These are phyloP conservation scores for Trichoderma cornu-damae DNA, from an alignment of 2,329 filamentous ascomycete genomes.

Conservation along the genomic window DNA sequence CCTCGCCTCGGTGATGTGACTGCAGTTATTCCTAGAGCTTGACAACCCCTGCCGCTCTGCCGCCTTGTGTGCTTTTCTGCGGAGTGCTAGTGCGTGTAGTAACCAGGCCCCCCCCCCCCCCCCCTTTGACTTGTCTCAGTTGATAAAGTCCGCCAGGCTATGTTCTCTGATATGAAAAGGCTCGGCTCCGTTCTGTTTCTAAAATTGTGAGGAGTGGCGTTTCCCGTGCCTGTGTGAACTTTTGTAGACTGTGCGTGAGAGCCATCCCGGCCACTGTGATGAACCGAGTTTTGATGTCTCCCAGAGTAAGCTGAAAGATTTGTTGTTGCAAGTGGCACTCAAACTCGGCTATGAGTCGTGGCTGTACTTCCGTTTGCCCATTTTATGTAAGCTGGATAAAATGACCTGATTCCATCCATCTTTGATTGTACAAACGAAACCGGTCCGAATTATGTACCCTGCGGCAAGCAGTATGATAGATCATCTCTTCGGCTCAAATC, in stretches of 20 bases:
- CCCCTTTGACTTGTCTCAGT: background rate
- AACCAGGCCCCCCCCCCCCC: background rate
- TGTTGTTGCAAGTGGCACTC: background rate
- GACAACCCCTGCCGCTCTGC: background rate
- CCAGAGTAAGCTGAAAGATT: background rate
- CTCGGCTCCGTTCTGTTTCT: background rate
- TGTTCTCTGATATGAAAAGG: background rate
- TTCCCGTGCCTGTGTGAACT: background rate
- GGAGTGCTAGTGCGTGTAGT: background rate
- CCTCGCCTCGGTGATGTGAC: background rate
- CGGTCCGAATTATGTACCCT: background rate
- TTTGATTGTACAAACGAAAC: background rate
- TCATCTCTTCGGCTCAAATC: background rate
- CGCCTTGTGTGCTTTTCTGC: background rate
- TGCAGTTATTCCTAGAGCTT: background rate
- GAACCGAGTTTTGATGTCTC: background rate
- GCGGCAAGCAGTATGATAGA: background rate
- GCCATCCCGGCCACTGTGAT: background rate
- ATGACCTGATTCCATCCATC: background rate
- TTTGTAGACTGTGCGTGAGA: background rate
- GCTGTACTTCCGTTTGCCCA: background rate
- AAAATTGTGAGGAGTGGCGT: background rate
- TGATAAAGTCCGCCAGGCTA: background rate
- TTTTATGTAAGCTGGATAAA: background rate
- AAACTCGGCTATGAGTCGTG: background rate